Conservation (phyloP, 331 rosid genomes). For the Rhamnella rubrinervis region DNA sequence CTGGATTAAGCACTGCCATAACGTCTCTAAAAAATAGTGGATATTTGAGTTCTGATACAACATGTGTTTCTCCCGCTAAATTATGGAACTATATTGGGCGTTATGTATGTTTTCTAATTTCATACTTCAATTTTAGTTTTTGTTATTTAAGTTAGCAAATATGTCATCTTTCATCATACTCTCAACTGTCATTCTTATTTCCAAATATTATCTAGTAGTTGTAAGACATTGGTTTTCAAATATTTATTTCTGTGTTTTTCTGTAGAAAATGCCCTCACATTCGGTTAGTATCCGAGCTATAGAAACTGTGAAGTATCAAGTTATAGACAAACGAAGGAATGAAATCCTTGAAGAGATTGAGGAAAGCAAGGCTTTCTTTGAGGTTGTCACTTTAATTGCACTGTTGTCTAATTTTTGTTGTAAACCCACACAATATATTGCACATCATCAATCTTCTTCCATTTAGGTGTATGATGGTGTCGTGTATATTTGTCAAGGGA, state of each 20-base stretch:
- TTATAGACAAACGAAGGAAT: constrained; percentile 55
- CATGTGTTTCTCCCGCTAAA: constrained; percentile 44
- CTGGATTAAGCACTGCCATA: constrained; percentile 51
- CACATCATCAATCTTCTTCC: background rate
- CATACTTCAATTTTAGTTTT: background rate
- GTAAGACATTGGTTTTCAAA: constrained; percentile 3
- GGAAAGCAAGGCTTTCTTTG: constrained; percentile 96
- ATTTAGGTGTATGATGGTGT: constrained; percentile 92
- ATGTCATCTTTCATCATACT: background rate
- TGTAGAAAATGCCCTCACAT: constrained; percentile 76
- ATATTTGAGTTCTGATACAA: constrained; percentile 46
- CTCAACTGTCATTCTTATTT: background rate
- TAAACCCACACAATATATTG: background rate
- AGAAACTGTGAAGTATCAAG: constrained; percentile 65
- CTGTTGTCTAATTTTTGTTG: background rate
- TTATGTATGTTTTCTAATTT: constrained; percentile 44
- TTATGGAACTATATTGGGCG: constrained; percentile 81
- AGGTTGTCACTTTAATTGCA: constrained; percentile 33
- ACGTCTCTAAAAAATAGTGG: constrained; percentile 62
- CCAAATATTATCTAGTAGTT: background rate
- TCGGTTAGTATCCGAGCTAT: constrained; percentile 78
- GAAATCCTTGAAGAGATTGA: constrained; percentile 90
- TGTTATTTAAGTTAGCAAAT: constrained; percentile 19
- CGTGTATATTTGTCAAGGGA: no score
- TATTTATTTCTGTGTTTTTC: constrained; percentile 7